A percentile compares a stretch with the other conserved stretches of the same genome.
Evolutionary conservation across 2,329 filamentous ascomycete genomes (phyloP).

Genomic region (Falciphora oryzae): DNA sequence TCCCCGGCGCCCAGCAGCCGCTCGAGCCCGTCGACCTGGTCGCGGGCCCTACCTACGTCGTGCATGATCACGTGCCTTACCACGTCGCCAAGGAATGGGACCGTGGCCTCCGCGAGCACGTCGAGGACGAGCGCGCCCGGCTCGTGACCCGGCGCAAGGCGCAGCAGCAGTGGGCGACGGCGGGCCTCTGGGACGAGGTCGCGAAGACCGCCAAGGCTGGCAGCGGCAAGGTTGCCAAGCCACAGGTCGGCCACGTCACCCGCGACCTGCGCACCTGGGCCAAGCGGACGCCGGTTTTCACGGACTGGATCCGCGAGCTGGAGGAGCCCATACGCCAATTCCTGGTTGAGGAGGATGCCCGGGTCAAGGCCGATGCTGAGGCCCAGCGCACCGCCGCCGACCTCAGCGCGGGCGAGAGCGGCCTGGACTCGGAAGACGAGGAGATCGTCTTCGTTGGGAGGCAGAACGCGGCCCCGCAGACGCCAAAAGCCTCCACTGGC

Average conservation of each 20-base stretch:
- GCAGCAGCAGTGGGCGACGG: constrained; percentile 35
- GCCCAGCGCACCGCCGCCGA: neutral
- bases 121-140: constrained; percentile 38
- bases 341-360: constrained; percentile 49
- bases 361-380: constrained; percentile 14
- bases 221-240: neutral
- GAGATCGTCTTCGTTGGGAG: constrained; percentile 88
- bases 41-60: constrained; percentile 72
- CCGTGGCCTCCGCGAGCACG: constrained; percentile 41
- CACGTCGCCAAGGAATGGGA: constrained; percentile 87
- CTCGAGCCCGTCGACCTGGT: constrained; percentile 80
- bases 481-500: constrained; percentile 25
- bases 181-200: constrained; percentile 26
- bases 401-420: constrained; percentile 24
- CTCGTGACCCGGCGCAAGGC: constrained; percentile 36
- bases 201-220: neutral
- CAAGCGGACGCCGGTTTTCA: constrained; percentile 74
- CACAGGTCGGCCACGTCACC: constrained; percentile 55
- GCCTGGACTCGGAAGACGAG: constrained; percentile 54
- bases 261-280: constrained; percentile 74
- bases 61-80: constrained; percentile 71
- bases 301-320: constrained; percentile 72
- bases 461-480: constrained; percentile 42
- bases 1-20: constrained; percentile 79
- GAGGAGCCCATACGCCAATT: constrained; percentile 81